phyloP scores from a whole-genome alignment of 2,329 filamentous ascomycete species.

The Aureobasidium sp. region DNA sequence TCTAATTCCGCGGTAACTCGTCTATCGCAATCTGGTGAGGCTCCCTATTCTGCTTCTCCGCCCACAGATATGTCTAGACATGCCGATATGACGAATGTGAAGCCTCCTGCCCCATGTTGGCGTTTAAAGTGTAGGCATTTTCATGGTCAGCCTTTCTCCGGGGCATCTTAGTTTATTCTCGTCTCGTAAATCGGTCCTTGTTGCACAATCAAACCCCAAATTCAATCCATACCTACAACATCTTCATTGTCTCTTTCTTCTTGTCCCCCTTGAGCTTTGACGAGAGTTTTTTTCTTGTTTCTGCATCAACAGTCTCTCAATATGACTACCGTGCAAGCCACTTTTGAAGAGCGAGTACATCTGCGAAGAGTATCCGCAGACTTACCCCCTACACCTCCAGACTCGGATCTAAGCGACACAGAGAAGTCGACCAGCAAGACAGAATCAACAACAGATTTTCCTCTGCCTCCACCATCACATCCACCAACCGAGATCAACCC shows the following conservation, averaged over 20 bases:
- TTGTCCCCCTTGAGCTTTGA: not conserved
- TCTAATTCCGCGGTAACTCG: slow-evolving; percentile 8
- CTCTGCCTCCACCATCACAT: slow-evolving; percentile 61
- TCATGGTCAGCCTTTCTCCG: slow-evolving; percentile 10
- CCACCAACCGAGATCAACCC: slow-evolving; percentile 56
- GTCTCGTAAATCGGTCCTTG: slow-evolving; percentile 1
- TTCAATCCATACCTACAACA: not conserved
- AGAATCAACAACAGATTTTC: slow-evolving; percentile 43
- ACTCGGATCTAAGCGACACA: slow-evolving; percentile 27
- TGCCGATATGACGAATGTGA: slow-evolving; percentile 13
- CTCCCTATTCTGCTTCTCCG: slow-evolving; percentile 6
- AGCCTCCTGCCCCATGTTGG: not conserved
- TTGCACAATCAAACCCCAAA: not conserved
- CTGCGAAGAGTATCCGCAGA: slow-evolving; percentile 22
- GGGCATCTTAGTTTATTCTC: not conserved
- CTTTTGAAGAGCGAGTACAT: slow-evolving; percentile 21
- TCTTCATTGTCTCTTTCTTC: not conserved
- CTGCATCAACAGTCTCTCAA: not conserved
- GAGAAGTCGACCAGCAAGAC: slow-evolving; percentile 41
- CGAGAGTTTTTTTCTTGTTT: not conserved
- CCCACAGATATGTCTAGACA: not conserved
- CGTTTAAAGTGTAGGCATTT: slow-evolving; percentile 2
- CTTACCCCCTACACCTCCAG: slow-evolving; percentile 32
- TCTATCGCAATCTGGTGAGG: slow-evolving; percentile 4
- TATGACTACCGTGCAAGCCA: slow-evolving; percentile 17